Evolutionary conservation across 768 basidiomycete species (phyloP).

Genomic region (Gymnopilus junonius): DNA sequence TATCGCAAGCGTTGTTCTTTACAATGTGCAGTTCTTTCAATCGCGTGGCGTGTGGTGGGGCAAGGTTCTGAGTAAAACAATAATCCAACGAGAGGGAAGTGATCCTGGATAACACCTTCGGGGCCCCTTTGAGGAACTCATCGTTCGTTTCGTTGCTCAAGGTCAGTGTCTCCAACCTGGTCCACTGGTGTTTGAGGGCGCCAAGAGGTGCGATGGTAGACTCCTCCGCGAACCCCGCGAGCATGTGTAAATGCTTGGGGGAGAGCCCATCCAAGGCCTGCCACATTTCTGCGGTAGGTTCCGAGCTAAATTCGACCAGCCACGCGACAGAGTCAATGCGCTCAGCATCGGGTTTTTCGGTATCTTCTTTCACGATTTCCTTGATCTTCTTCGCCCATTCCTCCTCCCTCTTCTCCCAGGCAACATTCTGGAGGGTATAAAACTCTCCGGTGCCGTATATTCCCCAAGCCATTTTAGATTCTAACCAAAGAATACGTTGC

Average conservation of each 20-base stretch:
- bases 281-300: neutral
- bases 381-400: neutral
- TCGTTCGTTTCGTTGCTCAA: neutral
- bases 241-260: neutral
- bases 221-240: neutral
- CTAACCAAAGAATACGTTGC: neutral
- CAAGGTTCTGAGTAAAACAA: neutral
- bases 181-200: neutral
- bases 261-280: neutral
- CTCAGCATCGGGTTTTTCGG: neutral
- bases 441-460: neutral
- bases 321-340: neutral
- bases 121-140: neutral
- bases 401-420: neutral
- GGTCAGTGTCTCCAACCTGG: neutral
- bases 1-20: neutral
- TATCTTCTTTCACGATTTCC: neutral
- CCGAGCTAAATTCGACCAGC: neutral
- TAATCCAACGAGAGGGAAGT: neutral
- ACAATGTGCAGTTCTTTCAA: neutral
- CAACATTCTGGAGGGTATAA: neutral
- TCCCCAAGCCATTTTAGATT: neutral
- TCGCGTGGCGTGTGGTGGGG: neutral
- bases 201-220: neutral
- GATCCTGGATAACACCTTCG: neutral